phyloP scores from a whole-genome alignment of 257 asterid genomes.

The Rubia yunnanensis region DNA sequence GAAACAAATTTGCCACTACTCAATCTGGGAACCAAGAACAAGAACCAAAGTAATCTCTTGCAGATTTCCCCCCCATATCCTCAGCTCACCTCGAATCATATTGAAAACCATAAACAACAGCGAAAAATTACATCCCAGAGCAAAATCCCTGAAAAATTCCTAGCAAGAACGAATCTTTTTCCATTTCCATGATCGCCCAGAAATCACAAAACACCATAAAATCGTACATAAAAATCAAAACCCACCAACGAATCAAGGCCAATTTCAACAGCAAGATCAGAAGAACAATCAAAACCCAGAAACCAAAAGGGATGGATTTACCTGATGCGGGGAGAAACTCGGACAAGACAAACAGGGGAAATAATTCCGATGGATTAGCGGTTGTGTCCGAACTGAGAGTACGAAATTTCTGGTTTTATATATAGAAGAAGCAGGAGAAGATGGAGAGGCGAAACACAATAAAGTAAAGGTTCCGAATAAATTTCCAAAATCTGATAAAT shows the following conservation, averaged over 20 bases:
- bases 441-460: background rate
- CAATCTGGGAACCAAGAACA: background rate
- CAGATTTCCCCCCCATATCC: background rate
- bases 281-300: slow-evolving; percentile 3
- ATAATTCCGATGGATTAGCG: too few species aligned
- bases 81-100: background rate
- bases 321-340: slow-evolving; percentile 28
- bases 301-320: slow-evolving; percentile 18
- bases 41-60: too few species aligned
- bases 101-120: background rate
- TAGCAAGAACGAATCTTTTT: background rate
- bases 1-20: background rate
- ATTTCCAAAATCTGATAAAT: background rate
- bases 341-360: background rate
- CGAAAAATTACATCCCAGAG: background rate
- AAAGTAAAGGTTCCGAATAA: background rate
- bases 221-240: background rate
- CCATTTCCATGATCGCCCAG: background rate
- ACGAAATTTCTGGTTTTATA: background rate
- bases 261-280: background rate
- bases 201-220: background rate
- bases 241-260: background rate
- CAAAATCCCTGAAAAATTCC: background rate
- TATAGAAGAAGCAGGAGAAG: background rate
- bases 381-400: background rate